A percentile compares a stretch with the other conserved stretches of the same genome.
phyloP scores from a whole-genome alignment of 768 basidiomycete species.

The Leccinellum luteum region DNA sequence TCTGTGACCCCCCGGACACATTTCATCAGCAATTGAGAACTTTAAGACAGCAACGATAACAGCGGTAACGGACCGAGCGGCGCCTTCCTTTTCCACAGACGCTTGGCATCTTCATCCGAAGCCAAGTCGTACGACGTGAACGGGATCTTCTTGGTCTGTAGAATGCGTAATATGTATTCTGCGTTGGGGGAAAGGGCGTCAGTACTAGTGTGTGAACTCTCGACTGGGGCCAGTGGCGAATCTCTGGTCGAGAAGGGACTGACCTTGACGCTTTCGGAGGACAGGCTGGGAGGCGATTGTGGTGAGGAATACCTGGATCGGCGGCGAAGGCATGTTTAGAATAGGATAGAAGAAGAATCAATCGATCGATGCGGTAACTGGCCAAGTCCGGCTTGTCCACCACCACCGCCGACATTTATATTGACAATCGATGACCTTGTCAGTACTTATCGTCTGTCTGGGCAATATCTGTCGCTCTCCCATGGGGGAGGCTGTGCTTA shows the following conservation, averaged over 20 bases:
- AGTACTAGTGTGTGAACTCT: neutral
- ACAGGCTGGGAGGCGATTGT: constrained; percentile 82
- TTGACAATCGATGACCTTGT: constrained; percentile 34
- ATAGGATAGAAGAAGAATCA: constrained; percentile 5
- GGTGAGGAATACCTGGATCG: constrained; percentile 78
- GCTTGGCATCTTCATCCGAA: constrained; percentile 78
- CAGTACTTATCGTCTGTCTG: constrained; percentile 74
- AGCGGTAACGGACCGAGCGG: constrained; percentile 51
- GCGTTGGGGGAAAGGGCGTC: constrained; percentile 1
- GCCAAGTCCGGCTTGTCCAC: neutral
- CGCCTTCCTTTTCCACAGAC: constrained; percentile 78
- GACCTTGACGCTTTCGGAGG: constrained; percentile 78
- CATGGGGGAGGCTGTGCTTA: constrained; percentile 88
- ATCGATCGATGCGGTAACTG: neutral
- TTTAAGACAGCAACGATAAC: neutral
- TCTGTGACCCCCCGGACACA: constrained; percentile 38
- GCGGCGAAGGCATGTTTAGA: constrained; percentile 70
- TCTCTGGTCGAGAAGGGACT: constrained; percentile 3
- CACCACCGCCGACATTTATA: neutral
- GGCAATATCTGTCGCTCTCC: constrained; percentile 90
- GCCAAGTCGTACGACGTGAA: constrained; percentile 84
- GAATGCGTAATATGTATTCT: constrained; percentile 80
- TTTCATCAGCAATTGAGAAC: constrained; percentile 1
- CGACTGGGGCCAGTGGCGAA: neutral
- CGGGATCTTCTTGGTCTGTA: constrained; percentile 83